Evolutionary conservation across 441 rosid species (phyloP).

Genomic region (Gossypium laxum): DNA sequence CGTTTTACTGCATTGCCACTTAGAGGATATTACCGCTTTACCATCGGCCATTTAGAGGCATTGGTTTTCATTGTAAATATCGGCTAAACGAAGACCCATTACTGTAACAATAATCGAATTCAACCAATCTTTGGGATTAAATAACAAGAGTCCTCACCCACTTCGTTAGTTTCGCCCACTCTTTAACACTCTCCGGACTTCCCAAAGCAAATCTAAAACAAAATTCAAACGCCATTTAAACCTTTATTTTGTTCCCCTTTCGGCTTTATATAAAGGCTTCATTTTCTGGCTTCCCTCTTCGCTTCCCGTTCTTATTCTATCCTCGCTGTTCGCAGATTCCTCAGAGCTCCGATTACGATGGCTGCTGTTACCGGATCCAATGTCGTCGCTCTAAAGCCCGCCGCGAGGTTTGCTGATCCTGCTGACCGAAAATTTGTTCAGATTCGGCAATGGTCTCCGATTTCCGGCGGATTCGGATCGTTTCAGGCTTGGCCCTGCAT

Average conservation of each 20-base stretch:
- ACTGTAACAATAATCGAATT: background rate
- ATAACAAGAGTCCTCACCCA: background rate
- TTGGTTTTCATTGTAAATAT: constrained; percentile 23
- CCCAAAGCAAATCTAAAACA: constrained; percentile 19
- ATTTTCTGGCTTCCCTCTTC: constrained; percentile 28
- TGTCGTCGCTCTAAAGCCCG: constrained; percentile 33
- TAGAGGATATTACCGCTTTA: background rate
- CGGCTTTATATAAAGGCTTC: constrained; percentile 12
- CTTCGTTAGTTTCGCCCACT: constrained; percentile 31
- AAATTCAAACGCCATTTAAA: background rate
- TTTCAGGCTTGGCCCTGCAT: constrained; percentile 25
- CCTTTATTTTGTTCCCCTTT: background rate
- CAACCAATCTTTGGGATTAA: background rate
- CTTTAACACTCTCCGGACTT: constrained; percentile 21
- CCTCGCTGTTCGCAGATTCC: constrained; percentile 21
- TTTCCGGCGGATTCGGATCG: constrained; percentile 21
- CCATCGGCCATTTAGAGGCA: background rate
- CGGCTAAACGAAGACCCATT: background rate
- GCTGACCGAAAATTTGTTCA: constrained; percentile 29
- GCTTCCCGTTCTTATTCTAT: constrained; percentile 21
- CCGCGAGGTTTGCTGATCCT: constrained; percentile 23
- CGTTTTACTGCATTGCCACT: constrained; percentile 6
- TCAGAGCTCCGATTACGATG: constrained; percentile 29
- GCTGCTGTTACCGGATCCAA: constrained; percentile 55
- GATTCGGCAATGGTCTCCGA: constrained; percentile 33